These are phyloP conservation scores for Neurospora sp. DNA, from an alignment of 495 filamentous ascomycete genomes.

Conservation along the genomic window DNA sequence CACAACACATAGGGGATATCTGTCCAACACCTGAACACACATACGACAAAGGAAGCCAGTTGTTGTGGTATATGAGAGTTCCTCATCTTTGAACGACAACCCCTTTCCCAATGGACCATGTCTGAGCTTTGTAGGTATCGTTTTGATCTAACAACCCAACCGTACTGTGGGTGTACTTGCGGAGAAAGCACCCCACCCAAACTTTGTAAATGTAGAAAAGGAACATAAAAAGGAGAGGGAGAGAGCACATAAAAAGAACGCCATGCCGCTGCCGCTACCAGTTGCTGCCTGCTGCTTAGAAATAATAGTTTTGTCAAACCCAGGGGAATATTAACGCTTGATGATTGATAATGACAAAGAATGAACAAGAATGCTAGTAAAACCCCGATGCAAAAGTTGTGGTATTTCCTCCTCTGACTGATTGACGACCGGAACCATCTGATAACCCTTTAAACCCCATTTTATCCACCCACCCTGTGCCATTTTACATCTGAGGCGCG, in stretches of 20 bases:
- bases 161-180: background rate
- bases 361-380: background rate
- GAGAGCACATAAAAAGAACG: background rate
- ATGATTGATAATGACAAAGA: background rate
- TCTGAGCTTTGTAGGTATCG: background rate
- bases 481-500: constrained; percentile 30
- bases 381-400: background rate
- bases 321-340: background rate
- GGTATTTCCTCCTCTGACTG: background rate
- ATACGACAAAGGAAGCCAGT: background rate
- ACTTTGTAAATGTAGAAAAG: background rate
- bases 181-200: background rate
- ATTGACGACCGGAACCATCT: background rate
- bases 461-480: background rate
- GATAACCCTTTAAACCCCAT: background rate
- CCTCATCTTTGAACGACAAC: background rate
- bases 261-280: background rate
- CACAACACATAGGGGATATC: background rate
- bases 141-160: background rate
- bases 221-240: background rate
- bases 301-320: background rate
- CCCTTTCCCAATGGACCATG: background rate
- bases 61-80: background rate
- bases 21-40: background rate
- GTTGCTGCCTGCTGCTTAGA: background rate